Percentiles rank a stretch among this genome's conserved stretches.
Conservation (phyloP, 148 eudicot species). For the Vaccinium myrtillus region DNA sequence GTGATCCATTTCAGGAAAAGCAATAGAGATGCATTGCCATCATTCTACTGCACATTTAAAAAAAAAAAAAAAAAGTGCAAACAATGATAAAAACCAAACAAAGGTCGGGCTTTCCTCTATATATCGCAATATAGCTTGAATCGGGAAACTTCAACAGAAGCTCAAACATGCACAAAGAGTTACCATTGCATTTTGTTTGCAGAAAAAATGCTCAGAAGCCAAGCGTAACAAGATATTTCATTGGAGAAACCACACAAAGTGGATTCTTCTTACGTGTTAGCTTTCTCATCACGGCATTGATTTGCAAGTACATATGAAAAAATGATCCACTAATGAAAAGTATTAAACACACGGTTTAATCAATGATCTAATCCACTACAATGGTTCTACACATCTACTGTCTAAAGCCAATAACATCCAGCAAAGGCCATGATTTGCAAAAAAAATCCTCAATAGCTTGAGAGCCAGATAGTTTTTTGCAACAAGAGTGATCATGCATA, state of each 20-base stretch:
- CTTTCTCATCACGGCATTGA: slow-evolving; percentile 44
- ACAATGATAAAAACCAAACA: background rate
- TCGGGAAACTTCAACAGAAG: background rate
- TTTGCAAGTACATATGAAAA: background rate
- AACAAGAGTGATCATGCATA: background rate
- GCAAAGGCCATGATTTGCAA: background rate
- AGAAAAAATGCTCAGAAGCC: slow-evolving; percentile 43
- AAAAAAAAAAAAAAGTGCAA: background rate
- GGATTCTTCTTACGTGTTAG: slow-evolving; percentile 60
- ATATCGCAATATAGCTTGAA: background rate
- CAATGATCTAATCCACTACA: background rate
- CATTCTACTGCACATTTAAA: background rate
- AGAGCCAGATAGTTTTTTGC: background rate
- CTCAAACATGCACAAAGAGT: background rate
- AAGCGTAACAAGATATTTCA: slow-evolving; percentile 53
- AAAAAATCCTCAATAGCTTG: too few species aligned
- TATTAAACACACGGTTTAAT: background rate
- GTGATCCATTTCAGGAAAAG: background rate
- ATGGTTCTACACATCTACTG: background rate
- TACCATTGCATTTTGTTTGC: background rate
- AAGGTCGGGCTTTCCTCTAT: background rate
- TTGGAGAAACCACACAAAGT: slow-evolving; percentile 35
- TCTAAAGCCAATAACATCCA: background rate
- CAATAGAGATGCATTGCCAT: background rate
- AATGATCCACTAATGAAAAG: background rate